phyloP scores from a whole-genome alignment of 441 rosid genomes.

The Gossypium armourianum region DNA sequence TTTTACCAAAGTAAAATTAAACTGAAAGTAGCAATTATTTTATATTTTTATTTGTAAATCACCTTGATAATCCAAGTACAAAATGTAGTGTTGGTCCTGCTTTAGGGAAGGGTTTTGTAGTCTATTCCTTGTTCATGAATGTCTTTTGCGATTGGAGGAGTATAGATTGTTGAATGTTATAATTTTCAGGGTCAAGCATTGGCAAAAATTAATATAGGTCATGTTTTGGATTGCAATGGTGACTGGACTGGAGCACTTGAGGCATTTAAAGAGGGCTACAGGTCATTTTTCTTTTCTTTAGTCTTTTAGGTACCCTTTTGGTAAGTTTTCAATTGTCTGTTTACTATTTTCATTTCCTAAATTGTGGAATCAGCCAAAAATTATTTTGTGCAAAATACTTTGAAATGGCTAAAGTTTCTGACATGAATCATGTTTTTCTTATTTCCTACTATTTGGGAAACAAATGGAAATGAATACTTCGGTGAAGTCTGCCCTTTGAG shows the following conservation, averaged over 20 bases:
- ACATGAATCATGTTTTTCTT: background rate
- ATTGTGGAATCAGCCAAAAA: background rate
- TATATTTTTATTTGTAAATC: background rate
- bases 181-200: slow-evolving; percentile 76
- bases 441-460: slow-evolving; percentile 3
- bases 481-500: background rate
- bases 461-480: background rate
- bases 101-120: slow-evolving; percentile 8
- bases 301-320: slow-evolving; percentile 2
- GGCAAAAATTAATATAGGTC: slow-evolving; percentile 75
- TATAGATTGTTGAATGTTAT: slow-evolving; percentile 14
- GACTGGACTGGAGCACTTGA: slow-evolving; percentile 65
- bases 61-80: slow-evolving; percentile 1
- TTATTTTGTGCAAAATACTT: background rate
- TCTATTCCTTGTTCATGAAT: background rate
- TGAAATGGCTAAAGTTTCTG: background rate
- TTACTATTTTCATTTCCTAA: background rate
- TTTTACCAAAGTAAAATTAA: slow-evolving; percentile 10
- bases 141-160: background rate
- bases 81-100: slow-evolving; percentile 5
- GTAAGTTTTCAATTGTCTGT: background rate
- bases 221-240: slow-evolving; percentile 56
- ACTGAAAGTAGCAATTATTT: slow-evolving; percentile 4
- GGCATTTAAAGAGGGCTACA: slow-evolving; percentile 64
- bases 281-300: slow-evolving; percentile 32